phyloP scores from a whole-genome alignment of 352 stramenopile genomes.

The Phytophthora cajani region DNA sequence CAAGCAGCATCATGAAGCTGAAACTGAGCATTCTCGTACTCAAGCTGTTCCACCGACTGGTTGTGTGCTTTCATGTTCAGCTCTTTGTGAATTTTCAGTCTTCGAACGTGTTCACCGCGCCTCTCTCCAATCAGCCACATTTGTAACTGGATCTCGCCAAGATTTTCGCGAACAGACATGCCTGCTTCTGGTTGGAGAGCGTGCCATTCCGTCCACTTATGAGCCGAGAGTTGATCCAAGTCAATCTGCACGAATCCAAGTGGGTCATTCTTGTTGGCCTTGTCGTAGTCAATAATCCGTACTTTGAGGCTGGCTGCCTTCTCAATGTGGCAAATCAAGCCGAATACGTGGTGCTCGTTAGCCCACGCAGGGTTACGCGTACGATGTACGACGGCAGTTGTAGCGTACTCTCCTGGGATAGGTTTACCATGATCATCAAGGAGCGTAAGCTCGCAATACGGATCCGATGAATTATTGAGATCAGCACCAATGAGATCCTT shows the following conservation, averaged over 20 bases:
- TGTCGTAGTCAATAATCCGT: slow-evolving; percentile 62
- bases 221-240: slow-evolving; percentile 56
- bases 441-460: slow-evolving; percentile 67
- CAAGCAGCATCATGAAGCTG: slow-evolving; percentile 69
- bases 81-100: slow-evolving; percentile 65
- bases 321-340: slow-evolving; percentile 64
- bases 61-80: slow-evolving; percentile 62
- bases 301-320: slow-evolving; percentile 59
- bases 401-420: slow-evolving; percentile 59
- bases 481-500: slow-evolving; percentile 61
- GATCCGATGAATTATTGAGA: slow-evolving; percentile 69
- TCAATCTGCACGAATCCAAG: slow-evolving; percentile 57
- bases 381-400: slow-evolving; percentile 60
- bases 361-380: slow-evolving; percentile 67
- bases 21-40: slow-evolving; percentile 74
- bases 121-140: slow-evolving; percentile 69
- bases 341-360: slow-evolving; percentile 71
- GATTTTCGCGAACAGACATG: slow-evolving; percentile 53
- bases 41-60: slow-evolving; percentile 64
- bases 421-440: slow-evolving; percentile 58
- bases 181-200: slow-evolving; percentile 47
- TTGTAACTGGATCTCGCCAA: slow-evolving; percentile 63
- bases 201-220: slow-evolving; percentile 63
- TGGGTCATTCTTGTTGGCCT: slow-evolving; percentile 58
- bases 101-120: slow-evolving; percentile 53